A percentile compares a stretch with the other conserved stretches of the same genome.
phyloP scores from a whole-genome alignment of 257 asterid genomes.

The Primulina huaijiensis region DNA sequence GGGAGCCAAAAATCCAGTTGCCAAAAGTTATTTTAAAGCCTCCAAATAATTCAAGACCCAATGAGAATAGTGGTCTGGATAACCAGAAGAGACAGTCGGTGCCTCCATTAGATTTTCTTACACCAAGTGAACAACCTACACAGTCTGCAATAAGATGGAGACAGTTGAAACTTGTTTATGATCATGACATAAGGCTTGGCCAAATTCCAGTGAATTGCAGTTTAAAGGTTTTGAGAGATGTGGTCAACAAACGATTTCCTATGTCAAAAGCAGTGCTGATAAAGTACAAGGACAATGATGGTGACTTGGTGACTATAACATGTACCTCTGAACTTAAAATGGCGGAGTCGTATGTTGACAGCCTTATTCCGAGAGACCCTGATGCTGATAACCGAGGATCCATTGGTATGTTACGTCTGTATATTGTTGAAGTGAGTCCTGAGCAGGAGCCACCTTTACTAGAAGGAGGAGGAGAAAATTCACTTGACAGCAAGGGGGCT shows the following conservation, averaged over 20 bases:
- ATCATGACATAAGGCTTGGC: slow-evolving; percentile 87
- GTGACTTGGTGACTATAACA: slow-evolving; percentile 84
- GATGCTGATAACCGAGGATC: slow-evolving; percentile 46
- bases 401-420: slow-evolving; percentile 67
- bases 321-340: slow-evolving; percentile 65
- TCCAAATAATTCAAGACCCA: slow-evolving; percentile 47
- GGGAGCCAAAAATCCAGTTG: slow-evolving; percentile 46
- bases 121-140: slow-evolving; percentile 26
- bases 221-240: slow-evolving; percentile 68
- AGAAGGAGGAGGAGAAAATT: slow-evolving; percentile 72
- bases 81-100: slow-evolving; percentile 34
- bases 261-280: slow-evolving; percentile 78
- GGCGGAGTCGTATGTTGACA: slow-evolving; percentile 70
- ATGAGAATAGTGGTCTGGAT: slow-evolving; percentile 35
- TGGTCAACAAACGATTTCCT: slow-evolving; percentile 67
- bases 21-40: slow-evolving; percentile 81
- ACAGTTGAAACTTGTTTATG: slow-evolving; percentile 86
- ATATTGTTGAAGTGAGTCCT: slow-evolving; percentile 86
- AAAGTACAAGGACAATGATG: slow-evolving; percentile 79
- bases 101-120: slow-evolving; percentile 14
- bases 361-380: slow-evolving; percentile 40
- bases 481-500: slow-evolving; percentile 34
- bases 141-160: slow-evolving; percentile 45
- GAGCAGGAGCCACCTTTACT: slow-evolving; percentile 92
- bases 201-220: slow-evolving; percentile 78